Percentiles rank a stretch among this genome's conserved stretches.
Evolutionary conservation across 148 eudicot species (phyloP).

Genomic region (Cornus florida): DNA sequence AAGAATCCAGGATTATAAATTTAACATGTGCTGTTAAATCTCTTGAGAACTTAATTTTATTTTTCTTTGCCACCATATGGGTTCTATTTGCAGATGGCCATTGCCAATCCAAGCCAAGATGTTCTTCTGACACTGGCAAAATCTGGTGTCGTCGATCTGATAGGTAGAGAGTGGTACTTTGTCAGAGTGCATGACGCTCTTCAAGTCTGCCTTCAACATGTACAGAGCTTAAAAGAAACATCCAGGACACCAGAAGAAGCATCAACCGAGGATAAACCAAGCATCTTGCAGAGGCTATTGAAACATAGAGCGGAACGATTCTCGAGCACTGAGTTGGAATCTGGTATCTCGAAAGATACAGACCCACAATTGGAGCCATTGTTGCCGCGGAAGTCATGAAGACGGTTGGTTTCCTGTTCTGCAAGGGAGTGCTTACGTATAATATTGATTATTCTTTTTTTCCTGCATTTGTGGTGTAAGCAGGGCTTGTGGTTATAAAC

Average conservation of each 20-base stretch:
- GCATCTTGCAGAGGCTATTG: constrained; percentile 39
- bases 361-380: constrained; percentile 62
- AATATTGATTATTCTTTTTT: background rate
- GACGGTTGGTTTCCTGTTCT: background rate
- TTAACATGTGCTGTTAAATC: background rate
- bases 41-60: background rate
- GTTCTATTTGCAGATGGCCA: constrained; percentile 56
- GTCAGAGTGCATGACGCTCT: constrained; percentile 97
- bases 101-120: constrained; percentile 84
- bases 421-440: background rate
- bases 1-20: background rate
- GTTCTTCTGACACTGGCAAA: constrained; percentile 72
- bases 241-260: constrained; percentile 31
- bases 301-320: constrained; percentile 40
- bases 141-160: constrained; percentile 79
- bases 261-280: constrained; percentile 33
- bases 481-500: background rate
- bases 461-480: background rate
- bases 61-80: background rate
- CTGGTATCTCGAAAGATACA: constrained; percentile 45
- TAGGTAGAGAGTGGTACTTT: constrained; percentile 95
- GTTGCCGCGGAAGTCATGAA: constrained; percentile 46
- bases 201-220: constrained; percentile 86
- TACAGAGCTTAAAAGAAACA: constrained; percentile 46
- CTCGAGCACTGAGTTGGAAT: constrained; percentile 53